Conservation (phyloP, 164 flowering plant genomes). For the Vitis cinerea region DNA sequence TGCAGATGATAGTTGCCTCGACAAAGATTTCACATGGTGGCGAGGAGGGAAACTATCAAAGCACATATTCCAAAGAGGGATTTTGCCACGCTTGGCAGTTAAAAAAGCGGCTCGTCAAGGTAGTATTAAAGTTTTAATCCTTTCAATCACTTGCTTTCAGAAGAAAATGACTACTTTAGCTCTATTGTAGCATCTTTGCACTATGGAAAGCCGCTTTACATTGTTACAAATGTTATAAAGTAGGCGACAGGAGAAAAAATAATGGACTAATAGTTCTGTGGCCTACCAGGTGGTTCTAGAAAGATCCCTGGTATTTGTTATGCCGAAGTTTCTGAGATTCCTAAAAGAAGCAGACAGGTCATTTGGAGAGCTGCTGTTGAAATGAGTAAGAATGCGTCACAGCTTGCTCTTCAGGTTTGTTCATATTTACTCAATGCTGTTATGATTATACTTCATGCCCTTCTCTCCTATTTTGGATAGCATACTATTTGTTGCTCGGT, state of each 20-base stretch:
- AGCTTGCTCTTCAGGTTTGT: constrained; percentile 94
- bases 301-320: constrained; percentile 65
- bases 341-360: constrained; percentile 74
- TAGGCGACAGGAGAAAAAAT: not conserved
- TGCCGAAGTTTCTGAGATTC: constrained; percentile 66
- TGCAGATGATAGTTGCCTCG: constrained; percentile 28
- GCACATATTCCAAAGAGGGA: constrained; percentile 61
- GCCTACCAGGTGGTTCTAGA: constrained; percentile 63
- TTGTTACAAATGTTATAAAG: not conserved
- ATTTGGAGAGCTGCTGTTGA: constrained; percentile 95
- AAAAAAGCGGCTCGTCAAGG: constrained; percentile 83
- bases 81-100: constrained; percentile 49
- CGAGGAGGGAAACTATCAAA: constrained; percentile 71
- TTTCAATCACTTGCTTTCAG: too few relatives aligned
- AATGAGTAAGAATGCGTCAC: constrained; percentile 66
- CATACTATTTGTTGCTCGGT: not conserved
- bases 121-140: constrained; percentile 16
- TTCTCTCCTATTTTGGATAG: not conserved
- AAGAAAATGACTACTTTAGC: not conserved
- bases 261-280: constrained; percentile 6
- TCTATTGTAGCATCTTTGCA: not conserved
- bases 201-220: too few relatives aligned
- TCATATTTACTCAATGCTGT: not conserved
- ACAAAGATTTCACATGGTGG: constrained; percentile 68
- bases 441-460: not conserved